Evolutionary conservation across 345 rosid genomes (phyloP), one percentile per base, ranked within the genome.

Genomic region (Durio zibethinus): DNA sequence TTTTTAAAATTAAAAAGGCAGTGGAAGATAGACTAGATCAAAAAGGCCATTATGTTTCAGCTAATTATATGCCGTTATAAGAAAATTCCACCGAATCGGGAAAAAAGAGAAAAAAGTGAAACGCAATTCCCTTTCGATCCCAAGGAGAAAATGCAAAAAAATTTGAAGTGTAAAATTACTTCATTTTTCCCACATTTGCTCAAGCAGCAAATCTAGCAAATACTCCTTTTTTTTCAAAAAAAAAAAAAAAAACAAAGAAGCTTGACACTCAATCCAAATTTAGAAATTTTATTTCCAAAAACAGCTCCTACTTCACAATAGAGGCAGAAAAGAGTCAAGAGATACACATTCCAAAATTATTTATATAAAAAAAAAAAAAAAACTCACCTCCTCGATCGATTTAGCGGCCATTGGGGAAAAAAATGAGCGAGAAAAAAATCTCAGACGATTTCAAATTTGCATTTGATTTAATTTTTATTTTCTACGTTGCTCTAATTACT

Each of bases 381-480:
- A 60, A 59, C 76, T 78, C 52, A 84, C 87, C 89, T 79, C 67
- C 1, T 79, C 73, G 54, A 27, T 67, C 53, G 76, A 72, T 71
- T 66, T 68, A 42, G 81, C 71, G 21, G 82, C 83, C 85, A 78
- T 82, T 80, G 77, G 54, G 68, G 64, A 25, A 3, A 16, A 70
- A 29, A 40, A 47, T 5, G 4, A 36, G 10, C 1, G 12, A 70
- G 12, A 20, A 66, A 18, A 33, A 48, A 40, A 15, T 10, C 40
- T 76, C 20, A 40, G 35, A 63, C 50, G 54, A 43, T 21, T 20
- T 52, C 61, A 52, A 20, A 1, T 33, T 33, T 7, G 69, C 23
- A 76, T 62, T 4, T 62, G 79, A 36, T 76, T 47, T 40, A 60
- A 12, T 50, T 18, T 48, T 1, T 53, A 3, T 72, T 35, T 50